phyloP scores from a whole-genome alignment of 2,329 filamentous ascomycete genomes.

The Fusarium lateritium region DNA sequence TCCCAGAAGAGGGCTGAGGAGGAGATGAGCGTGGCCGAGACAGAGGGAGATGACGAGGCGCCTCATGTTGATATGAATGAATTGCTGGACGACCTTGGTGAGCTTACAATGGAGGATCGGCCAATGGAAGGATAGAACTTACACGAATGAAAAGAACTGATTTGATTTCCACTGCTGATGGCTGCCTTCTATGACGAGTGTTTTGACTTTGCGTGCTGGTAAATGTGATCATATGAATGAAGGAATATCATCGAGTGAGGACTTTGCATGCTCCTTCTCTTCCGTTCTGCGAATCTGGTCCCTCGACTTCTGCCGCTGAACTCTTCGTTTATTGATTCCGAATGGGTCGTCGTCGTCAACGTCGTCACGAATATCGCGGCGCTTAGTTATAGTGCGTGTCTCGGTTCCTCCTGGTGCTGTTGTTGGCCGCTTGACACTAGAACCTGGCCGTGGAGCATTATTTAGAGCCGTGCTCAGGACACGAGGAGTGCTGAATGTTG shows the following conservation, averaged over 20 bases:
- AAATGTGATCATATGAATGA: slow-evolving; percentile 53
- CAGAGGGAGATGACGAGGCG: slow-evolving; percentile 74
- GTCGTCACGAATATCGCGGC: slow-evolving; percentile 27
- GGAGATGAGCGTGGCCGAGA: slow-evolving; percentile 79
- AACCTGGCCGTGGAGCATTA: slow-evolving; percentile 11
- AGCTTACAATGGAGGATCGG: slow-evolving; percentile 66
- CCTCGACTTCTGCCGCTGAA: slow-evolving; percentile 51
- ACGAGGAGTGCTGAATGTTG: slow-evolving; percentile 33
- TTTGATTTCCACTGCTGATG: slow-evolving; percentile 21
- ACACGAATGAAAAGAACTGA: slow-evolving; percentile 46
- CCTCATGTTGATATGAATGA: slow-evolving; percentile 84
- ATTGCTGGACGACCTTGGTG: slow-evolving; percentile 92
- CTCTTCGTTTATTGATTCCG: slow-evolving; percentile 52
- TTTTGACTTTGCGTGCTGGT: neutral
- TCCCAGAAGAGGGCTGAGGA: slow-evolving; percentile 66
- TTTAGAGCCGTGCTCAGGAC: slow-evolving; percentile 17
- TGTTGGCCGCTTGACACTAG: slow-evolving; percentile 9
- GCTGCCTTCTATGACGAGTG: neutral
- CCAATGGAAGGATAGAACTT: slow-evolving; percentile 54
- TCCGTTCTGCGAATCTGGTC: slow-evolving; percentile 47
- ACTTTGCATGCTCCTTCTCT: slow-evolving; percentile 28
- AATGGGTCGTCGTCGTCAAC: slow-evolving; percentile 56
- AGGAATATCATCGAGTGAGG: slow-evolving; percentile 54
- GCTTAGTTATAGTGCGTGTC: neutral
- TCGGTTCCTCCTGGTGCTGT: slow-evolving; percentile 16